These are phyloP conservation scores for Microglena sp. DNA, from an alignment of 139 green algal species.

Conservation along the genomic window DNA sequence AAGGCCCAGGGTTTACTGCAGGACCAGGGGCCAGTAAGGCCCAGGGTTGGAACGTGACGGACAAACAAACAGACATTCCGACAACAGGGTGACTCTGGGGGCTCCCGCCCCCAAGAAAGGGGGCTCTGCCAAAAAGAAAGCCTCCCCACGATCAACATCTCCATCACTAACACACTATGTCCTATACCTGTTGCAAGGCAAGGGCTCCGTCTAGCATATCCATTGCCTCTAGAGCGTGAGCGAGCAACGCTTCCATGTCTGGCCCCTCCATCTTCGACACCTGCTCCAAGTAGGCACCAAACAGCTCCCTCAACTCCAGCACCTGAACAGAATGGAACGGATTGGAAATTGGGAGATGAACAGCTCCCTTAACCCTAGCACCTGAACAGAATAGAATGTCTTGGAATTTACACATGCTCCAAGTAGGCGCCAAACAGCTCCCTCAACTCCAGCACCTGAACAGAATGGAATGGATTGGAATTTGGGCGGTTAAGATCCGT, in stretches of 20 bases:
- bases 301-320: constrained; percentile 28
- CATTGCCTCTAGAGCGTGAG: constrained; percentile 26
- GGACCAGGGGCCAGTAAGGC: too few relatives aligned
- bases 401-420: constrained; percentile 21
- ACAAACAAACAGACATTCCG: too few relatives aligned
- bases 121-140: too few relatives aligned
- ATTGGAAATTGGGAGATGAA: not conserved
- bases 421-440: constrained; percentile 36
- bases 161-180: too few relatives aligned
- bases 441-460: constrained; percentile 31
- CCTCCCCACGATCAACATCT: too few relatives aligned
- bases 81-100: too few relatives aligned
- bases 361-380: not conserved
- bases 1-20: too few relatives aligned
- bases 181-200: constrained; percentile 27
- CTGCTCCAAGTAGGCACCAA: constrained; percentile 41
- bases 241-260: constrained; percentile 26
- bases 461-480: not conserved
- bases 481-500: not conserved
- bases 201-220: constrained; percentile 29
- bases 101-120: too few relatives aligned
- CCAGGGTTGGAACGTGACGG: too few relatives aligned
- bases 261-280: constrained; percentile 18
- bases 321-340: constrained; percentile 24
- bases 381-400: not conserved